Conservation (phyloP, 2,329 filamentous ascomycete species). For the Juglanconis juglandina region DNA sequence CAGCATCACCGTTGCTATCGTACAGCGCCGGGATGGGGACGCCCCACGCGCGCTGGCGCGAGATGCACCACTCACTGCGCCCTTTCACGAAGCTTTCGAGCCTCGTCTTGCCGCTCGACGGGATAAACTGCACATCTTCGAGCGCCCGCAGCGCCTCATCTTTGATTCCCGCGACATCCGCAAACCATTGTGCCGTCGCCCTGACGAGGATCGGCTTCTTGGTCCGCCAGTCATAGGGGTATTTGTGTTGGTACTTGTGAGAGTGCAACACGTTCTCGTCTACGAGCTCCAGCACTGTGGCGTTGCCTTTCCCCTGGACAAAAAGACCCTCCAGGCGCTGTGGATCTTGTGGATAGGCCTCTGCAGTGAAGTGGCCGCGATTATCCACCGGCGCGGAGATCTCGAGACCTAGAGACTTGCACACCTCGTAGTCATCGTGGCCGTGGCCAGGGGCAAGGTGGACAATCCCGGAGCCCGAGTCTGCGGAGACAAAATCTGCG, state of each 20-base stretch:
- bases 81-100: constrained; percentile 83
- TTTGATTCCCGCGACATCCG: constrained; percentile 83
- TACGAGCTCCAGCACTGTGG: constrained; percentile 65
- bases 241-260: constrained; percentile 81
- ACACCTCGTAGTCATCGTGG: constrained; percentile 91
- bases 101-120: constrained; percentile 67
- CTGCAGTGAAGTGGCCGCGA: constrained; percentile 73
- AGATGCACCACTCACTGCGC: constrained; percentile 96
- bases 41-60: constrained; percentile 91
- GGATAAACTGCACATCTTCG: constrained; percentile 72
- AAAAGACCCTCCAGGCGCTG: constrained; percentile 63
- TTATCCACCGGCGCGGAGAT: constrained; percentile 82
- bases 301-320: constrained; percentile 41
- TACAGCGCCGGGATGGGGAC: constrained; percentile 93
- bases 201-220: constrained; percentile 88
- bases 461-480: constrained; percentile 92
- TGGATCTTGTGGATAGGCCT: constrained; percentile 71
- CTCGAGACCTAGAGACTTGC: constrained; percentile 64
- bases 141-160: constrained; percentile 67
- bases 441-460: constrained; percentile 93
- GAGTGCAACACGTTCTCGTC: constrained; percentile 62
- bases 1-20: constrained; percentile 65
- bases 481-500: constrained; percentile 83
- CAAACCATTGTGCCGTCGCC: constrained; percentile 97
- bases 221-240: constrained; percentile 96